Evolutionary conservation across 352 stramenopile species (phyloP).

Genomic region (Hyaloperonospora arabidopsidis): DNA sequence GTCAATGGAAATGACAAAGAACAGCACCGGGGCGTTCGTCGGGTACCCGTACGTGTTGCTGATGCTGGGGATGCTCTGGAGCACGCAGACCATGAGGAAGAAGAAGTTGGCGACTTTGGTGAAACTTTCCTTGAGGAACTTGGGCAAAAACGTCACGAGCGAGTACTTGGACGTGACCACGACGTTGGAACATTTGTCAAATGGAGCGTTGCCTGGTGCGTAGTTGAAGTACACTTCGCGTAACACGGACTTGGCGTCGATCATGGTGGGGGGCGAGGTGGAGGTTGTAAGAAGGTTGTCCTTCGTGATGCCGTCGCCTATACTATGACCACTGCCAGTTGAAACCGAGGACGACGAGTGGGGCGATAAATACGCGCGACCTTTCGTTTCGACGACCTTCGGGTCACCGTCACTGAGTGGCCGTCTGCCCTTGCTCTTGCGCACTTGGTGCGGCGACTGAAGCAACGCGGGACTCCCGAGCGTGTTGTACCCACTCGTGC

Average conservation of each 20-base stretch:
- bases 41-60: conserved; percentile 75
- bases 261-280: no score
- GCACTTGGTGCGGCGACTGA: conserved; percentile 19
- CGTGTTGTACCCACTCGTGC: conserved; percentile 27
- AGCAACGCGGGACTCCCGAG: conserved; percentile 32
- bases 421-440: conserved; percentile 3
- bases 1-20: conserved; percentile 88
- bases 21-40: conserved; percentile 69
- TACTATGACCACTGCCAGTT: no score
- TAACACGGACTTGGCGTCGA: conserved; percentile 12
- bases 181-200: conserved; percentile 70
- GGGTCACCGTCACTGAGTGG: conserved; percentile 16
- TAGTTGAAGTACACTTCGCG: conserved; percentile 76
- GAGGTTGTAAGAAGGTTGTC: no score
- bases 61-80: conserved; percentile 82
- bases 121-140: conserved; percentile 86
- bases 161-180: conserved; percentile 89
- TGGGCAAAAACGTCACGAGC: conserved; percentile 76
- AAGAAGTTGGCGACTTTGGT: conserved; percentile 90
- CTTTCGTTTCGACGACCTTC: conserved; percentile 18
- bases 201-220: conserved; percentile 46
- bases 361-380: conserved; percentile 1
- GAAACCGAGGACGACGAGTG: no score
- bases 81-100: conserved; percentile 87
- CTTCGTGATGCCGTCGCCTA: no score